Evolutionary conservation across 139 green algal species (phyloP), one percentile per base, ranked within the genome.

Genomic region (Helicosporidium sp.): DNA sequence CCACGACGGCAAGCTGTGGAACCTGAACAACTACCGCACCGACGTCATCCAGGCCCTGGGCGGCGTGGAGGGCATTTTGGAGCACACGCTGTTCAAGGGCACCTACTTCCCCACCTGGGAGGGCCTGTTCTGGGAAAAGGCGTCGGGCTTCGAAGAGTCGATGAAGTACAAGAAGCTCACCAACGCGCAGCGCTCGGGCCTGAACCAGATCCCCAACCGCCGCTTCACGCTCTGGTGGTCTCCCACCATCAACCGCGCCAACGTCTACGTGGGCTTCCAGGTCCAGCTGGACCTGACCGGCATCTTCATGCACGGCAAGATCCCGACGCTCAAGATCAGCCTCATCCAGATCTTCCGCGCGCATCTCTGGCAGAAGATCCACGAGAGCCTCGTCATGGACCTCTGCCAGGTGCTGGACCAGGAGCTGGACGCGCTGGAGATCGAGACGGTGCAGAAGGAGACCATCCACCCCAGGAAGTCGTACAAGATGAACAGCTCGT

Each of bases 161-260:
- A 94, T 96, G 85, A 93, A 95, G 76, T 99, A 93, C 80, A 99
- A 97, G 76, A 97, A 97, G 77, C 75, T 99, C 46, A 99, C 89
- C 46, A 96, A 97, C 66, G 89, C 89, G 23, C 89, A 99, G 77
- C 72, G 89, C 43, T 77, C 59, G 6, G 89, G 89, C 65, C 70
- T 99, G 36, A 96, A 95, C 68, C 89, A 99, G 78, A 99, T 99
- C 63, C 85, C 85, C 61, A 99, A 99, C 74, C 74, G 89, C 48
- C 77, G 89, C 55, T 99, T 99, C 81, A 97, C 89, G 46, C 77
- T 99, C 41, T 99, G 89, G 89, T 99, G 89, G 89, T 85, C 69
- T 5, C 89, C 89, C 41, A 99, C 89, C 48, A 99, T 99, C 77
- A 99, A 99, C 73, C 69, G 89, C 34, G 86, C 89, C 55, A 98